Base-by-base conservation (phyloP, 2,329 filamentous ascomycete species). In the Pseudocercospora vitis region DNA sequence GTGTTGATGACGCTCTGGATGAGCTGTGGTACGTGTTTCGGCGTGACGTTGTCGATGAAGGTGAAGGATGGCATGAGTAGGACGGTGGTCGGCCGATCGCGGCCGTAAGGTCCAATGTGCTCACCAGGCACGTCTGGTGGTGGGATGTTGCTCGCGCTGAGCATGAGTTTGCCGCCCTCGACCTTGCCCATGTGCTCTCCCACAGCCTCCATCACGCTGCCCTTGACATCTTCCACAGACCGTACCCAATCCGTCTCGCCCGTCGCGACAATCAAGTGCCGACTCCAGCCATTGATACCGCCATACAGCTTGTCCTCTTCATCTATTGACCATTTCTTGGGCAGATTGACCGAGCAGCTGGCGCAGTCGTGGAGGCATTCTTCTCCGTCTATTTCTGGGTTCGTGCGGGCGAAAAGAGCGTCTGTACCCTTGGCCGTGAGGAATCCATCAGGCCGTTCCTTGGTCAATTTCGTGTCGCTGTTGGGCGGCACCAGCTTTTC, bases 181-280 rank as follows among this genome's bases (percentile, higher is more conserved):
- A 68, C 62, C 23, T 57, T 48, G 29, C 49, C 48, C 23, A 51
- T 51, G 48, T 65, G 61, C 61, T 74, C 74, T 56, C 73, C 74
- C 9, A 79, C 73, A 1, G 76, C 76, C 66, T 79, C 74, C 78
- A 82, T 82, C 49, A 83, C 71, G 53, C 77, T 81, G 42, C 77
- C 80, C 62, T 88, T 86, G 77, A 97, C 94, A 68, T 97, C 88
- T 52, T 82, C 84, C 40, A 96, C 89, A 74, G 95, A 87, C 56
- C 89, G 76, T 67, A 92, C 87, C 94, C 94, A 99, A 73, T 99
- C 94, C 21, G 86, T 81, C 81, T 96, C 96, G 57, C 91, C 89
- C n/a, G 94, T 99, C 19, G 90, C 94, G 12, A 97, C 90, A 26
- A 99, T 76, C 57, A 96, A 70, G 73, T 99, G 94, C 16, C 91